phyloP scores from a whole-genome alignment of 2,329 filamentous ascomycete genomes.

The Drechslerella dactyloides region DNA sequence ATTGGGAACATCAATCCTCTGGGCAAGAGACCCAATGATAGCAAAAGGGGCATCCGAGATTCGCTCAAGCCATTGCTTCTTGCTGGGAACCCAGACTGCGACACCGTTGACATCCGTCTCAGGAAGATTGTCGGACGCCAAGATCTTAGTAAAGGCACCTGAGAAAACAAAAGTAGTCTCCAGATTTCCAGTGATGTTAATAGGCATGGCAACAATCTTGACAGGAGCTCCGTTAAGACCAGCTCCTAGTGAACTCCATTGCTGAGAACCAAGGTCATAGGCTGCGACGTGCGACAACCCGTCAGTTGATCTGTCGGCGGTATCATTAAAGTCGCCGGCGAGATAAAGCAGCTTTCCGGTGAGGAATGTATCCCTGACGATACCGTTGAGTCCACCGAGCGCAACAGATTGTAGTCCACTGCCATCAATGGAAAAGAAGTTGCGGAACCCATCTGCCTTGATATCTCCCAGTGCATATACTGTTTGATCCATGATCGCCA shows the following conservation, averaged over 20 bases:
- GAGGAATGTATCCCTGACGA: slow-evolving; percentile 74
- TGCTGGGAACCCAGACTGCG: slow-evolving; percentile 88
- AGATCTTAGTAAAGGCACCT: slow-evolving; percentile 77
- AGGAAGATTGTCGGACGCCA: slow-evolving; percentile 69
- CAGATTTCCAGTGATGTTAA: slow-evolving; percentile 76
- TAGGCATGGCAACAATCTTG: slow-evolving; percentile 74
- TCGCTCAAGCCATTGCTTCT: slow-evolving; percentile 85
- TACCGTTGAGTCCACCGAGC: slow-evolving; percentile 77
- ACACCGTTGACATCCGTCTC: slow-evolving; percentile 74
- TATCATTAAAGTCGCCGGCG: slow-evolving; percentile 83
- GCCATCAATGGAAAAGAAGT: slow-evolving; percentile 76
- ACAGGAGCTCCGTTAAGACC: slow-evolving; percentile 82
- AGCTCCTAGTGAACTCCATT: slow-evolving; percentile 80
- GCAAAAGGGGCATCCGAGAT: slow-evolving; percentile 69
- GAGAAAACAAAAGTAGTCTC: slow-evolving; percentile 80
- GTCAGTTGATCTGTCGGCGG: slow-evolving; percentile 66
- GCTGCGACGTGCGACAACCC: slow-evolving; percentile 77
- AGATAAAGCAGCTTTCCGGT: slow-evolving; percentile 74
- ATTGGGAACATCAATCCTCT: slow-evolving; percentile 70
- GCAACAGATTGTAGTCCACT: slow-evolving; percentile 66
- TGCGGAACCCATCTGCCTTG: slow-evolving; percentile 64
- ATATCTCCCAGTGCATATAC: slow-evolving; percentile 65
- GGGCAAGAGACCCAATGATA: slow-evolving; percentile 74
- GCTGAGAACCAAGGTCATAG: slow-evolving; percentile 71
- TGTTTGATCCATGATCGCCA: slow-evolving; percentile 16